Percentiles rank a stretch among this genome's conserved stretches.
These are phyloP conservation scores for Diaporthe citriasiana DNA, from an alignment of 2,329 filamentous ascomycete genomes.

Conservation along the genomic window DNA sequence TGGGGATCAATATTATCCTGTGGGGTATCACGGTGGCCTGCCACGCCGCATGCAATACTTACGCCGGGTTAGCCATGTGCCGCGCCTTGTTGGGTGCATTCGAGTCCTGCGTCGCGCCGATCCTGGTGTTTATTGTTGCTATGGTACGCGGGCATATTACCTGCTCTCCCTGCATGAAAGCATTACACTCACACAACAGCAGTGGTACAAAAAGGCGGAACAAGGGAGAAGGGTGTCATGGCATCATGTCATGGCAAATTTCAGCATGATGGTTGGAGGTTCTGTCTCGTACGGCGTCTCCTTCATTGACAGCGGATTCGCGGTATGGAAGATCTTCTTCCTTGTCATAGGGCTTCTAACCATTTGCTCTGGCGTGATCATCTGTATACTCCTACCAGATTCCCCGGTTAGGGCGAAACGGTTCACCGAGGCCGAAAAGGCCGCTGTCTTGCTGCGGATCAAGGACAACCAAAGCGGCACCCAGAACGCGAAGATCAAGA, in stretches of 20 bases:
- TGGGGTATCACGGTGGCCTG: conserved; percentile 55
- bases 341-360: conserved; percentile 28
- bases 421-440: conserved; percentile 66
- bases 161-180: no score
- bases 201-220: conserved; percentile 48
- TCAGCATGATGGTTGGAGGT: conserved; percentile 36
- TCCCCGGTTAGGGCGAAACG: conserved; percentile 71
- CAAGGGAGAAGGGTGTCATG: conserved; percentile 32
- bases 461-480: conserved; percentile 64
- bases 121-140: conserved; percentile 47
- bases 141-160: conserved; percentile 10
- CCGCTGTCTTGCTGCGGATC: conserved; percentile 64
- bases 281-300: conserved; percentile 39
- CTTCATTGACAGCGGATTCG: neutral
- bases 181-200: neutral
- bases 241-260: conserved; percentile 34
- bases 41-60: conserved; percentile 45
- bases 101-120: conserved; percentile 47
- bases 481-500: conserved; percentile 63
- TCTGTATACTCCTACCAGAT: conserved; percentile 70
- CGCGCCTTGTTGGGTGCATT: conserved; percentile 47
- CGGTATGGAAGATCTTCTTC: conserved; percentile 36
- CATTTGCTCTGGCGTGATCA: conserved; percentile 57
- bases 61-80: conserved; percentile 44
- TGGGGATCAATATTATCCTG: conserved; percentile 53